These are phyloP conservation scores for Capsella rubella DNA, from an alignment of 441 rosid species.

Conservation along the genomic window DNA sequence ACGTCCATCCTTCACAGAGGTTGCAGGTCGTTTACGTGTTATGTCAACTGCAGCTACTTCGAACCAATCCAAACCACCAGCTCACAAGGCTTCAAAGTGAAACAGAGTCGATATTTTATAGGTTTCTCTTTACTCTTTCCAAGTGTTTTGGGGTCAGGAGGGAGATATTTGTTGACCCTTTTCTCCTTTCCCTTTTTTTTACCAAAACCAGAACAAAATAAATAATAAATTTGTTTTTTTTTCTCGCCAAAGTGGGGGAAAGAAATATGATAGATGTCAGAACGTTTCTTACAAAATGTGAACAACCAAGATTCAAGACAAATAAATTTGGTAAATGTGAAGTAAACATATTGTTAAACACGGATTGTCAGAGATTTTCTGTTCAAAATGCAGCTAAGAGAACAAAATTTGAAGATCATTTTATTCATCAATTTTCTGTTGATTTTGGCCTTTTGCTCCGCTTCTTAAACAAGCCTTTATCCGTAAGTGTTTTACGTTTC, in stretches of 20 bases:
- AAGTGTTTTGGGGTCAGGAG: conserved; percentile 41
- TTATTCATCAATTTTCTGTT: conserved; percentile 32
- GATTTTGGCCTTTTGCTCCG: conserved; percentile 52
- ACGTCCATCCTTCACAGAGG: conserved; percentile 64
- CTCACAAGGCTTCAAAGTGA: conserved; percentile 52
- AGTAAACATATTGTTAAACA: conserved; percentile 19
- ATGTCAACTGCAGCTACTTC: conserved; percentile 55
- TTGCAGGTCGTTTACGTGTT: conserved; percentile 57
- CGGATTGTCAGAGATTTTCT: conserved; percentile 16
- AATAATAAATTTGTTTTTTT: conserved; percentile 31
- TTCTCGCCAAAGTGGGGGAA: conserved; percentile 9
- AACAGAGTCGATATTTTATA: conserved; percentile 22
- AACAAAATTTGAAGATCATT: conserved; percentile 37
- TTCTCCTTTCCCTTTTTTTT: conserved; percentile 39
- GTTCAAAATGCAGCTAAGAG: conserved; percentile 20
- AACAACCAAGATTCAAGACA: conserved; percentile 11
- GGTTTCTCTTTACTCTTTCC: conserved; percentile 20
- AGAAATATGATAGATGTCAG: background rate
- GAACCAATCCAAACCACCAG: conserved; percentile 63
- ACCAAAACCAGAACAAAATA: conserved; percentile 19
- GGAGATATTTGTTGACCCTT: conserved; percentile 49
- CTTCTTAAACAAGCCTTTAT: conserved; percentile 74
- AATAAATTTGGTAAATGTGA: background rate
- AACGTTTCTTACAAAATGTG: conserved; percentile 10
- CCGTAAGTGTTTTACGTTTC: conserved; percentile 64